These are phyloP conservation scores for Chlorociboria aeruginascens DNA, from an alignment of 495 filamentous ascomycete genomes.

Conservation along the genomic window DNA sequence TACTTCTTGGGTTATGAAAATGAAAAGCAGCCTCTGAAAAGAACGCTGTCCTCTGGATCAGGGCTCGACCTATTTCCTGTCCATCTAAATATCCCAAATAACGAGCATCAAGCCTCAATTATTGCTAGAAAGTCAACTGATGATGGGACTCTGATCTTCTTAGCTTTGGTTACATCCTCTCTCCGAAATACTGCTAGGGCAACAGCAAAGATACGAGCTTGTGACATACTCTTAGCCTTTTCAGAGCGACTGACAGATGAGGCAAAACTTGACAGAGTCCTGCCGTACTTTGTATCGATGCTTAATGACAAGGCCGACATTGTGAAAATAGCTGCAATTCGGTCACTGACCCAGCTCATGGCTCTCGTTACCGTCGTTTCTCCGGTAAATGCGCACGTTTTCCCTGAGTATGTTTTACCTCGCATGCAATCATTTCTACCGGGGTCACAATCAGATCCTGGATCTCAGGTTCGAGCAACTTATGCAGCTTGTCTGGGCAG, in stretches of 20 bases:
- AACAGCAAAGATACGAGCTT: constrained; percentile 77
- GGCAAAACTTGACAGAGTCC: constrained; percentile 86
- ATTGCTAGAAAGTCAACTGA: constrained; percentile 39
- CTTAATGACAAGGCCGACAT: constrained; percentile 70
- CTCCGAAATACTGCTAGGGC: constrained; percentile 80
- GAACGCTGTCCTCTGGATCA: constrained; percentile 13
- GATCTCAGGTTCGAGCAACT: constrained; percentile 65
- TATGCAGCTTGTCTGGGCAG: constrained; percentile 90
- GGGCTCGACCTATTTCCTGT: constrained; percentile 55
- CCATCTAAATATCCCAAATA: constrained; percentile 76
- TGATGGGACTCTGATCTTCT: constrained; percentile 86
- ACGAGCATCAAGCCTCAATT: constrained; percentile 47
- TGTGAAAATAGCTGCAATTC: constrained; percentile 74
- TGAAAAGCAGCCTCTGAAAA: constrained; percentile 23
- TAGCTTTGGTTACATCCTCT: constrained; percentile 77
- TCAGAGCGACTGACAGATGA: constrained; percentile 88
- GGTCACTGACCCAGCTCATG: constrained; percentile 76
- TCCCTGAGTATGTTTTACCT: constrained; percentile 88
- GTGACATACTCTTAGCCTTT: constrained; percentile 87
- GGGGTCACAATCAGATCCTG: constrained; percentile 41
- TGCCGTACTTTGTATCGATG: constrained; percentile 77
- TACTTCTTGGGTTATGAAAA: constrained; percentile 72
- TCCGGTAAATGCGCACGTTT: constrained; percentile 89
- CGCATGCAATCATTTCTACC: constrained; percentile 61
- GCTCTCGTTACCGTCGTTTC: constrained; percentile 79